Base-by-base conservation (phyloP, 306 rosid genomes). In the Rosa persica region DNA sequence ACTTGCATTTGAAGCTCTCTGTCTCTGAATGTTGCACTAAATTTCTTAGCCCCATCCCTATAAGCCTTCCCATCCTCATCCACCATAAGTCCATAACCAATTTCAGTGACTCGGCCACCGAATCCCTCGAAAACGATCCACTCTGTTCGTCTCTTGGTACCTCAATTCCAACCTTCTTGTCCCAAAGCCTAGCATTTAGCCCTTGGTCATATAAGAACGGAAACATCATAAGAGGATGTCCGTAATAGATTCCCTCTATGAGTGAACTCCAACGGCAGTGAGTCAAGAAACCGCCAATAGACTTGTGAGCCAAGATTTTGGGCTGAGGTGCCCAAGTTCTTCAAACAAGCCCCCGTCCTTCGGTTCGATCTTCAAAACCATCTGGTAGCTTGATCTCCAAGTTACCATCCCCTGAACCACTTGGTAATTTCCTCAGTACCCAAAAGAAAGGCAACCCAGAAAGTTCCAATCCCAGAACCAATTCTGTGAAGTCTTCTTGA, bases 211-310 rank as follows among this genome's bases (percentile, higher is more conserved):
- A 46, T 0, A 47, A 65, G 11, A 25, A 78, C 0, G 83, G 64
- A 39, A 85, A 17, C 83, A 81, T 3, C 8, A 85, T 30, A 13
- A 81, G 47, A 8, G 73, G 62, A 27, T 44, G 44, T 3, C 69
- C 83, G 39, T 9, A 75, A 1, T 65, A 75, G 0, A 85, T 36
- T 27, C 48, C 83, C 38, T 85, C 86, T 8, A 88, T 73, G 43
- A 85, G 70, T 55, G 91, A 88, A 76, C 92, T 85, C 81, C 85
- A 86, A 49, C 92, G 88, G 57, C 84, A 81, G 22, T 90, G 94
- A 68, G 83, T 86, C 84, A 88, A 70, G 74, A 84, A 86, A 12
- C 89, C 92, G 2, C 88, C 90, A 1, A 90, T 20, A 0, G 90
- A 85, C 4, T 61, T 79, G 72, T 90, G 92, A 9, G 80, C 92